Evolutionary conservation across 768 basidiomycete species (phyloP), one percentile per base, ranked within the genome.

Genomic region (Naematelia encephala): DNA sequence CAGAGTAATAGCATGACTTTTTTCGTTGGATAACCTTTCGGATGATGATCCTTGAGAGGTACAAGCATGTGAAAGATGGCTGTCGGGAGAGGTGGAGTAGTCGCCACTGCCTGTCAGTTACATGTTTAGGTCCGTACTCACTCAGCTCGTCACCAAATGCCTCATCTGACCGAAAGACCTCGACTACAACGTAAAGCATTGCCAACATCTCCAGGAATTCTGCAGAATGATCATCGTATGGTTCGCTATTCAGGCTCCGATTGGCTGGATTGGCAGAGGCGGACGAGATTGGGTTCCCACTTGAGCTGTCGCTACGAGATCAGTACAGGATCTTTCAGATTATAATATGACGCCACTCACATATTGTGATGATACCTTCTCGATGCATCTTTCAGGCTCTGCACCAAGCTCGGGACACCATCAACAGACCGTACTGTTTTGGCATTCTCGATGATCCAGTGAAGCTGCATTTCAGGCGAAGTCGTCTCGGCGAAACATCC

Each of bases 71-170:
- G 87, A 80, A 96, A 90, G 16, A 98, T 81, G 71, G 92, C 92
- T 5, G 94, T 86, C 1, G 94, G 93, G 21, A 98, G 79, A 12
- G 96, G 93, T 12, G 93, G 93, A 48, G 94, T 90, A 79, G 94
- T 82, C 66, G 88, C 88, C 93, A 99, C 94, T 97, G 63, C 42
- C 48, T 11, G 77, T 26, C 28, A 44, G 58, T 29, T 39, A 14
- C 21, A 4, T 16, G 29, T 12, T 13, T 5, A 26, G 2, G 2
- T 49, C 3, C 4, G 10, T 4, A 77, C 93, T 81, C 78, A 96
- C 94, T 98, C 49, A 98, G 81, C 78, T 98, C 94, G 67, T 96
- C 92, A 1, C 90, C 92, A 75, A 98, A 97, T 67, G 91, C 87
- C 59, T 93, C 91, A 64, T 96, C 88, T 2, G 87, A 87, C 73